Conservation (phyloP, 1,139 yeast genomes). For the Sugiyamaella castrensis region DNA sequence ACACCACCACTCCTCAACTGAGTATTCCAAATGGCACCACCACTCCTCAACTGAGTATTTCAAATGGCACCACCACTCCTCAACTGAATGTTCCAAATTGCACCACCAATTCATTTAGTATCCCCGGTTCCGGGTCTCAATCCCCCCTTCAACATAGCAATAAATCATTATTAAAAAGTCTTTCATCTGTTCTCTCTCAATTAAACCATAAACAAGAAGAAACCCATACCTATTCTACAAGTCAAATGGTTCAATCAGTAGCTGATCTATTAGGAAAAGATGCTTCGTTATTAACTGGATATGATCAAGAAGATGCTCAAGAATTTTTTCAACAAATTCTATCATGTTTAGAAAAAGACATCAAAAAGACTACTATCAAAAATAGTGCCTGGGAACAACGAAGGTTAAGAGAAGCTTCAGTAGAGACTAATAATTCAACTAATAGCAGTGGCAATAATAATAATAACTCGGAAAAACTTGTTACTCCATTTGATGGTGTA, state of each 20-base stretch:
- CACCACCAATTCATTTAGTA: no score
- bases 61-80: no score
- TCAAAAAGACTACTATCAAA: conserved; percentile 14
- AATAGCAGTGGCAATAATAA: neutral
- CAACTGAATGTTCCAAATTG: no score
- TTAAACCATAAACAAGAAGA: conserved; percentile 36
- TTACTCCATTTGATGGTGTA: conserved; percentile 89
- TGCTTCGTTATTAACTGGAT: conserved; percentile 74
- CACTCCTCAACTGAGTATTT: no score
- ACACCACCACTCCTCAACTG: no score
- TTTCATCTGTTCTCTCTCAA: conserved; percentile 29
- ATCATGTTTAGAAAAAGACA: conserved; percentile 67
- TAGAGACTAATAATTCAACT: conserved; percentile 16
- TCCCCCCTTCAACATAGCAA: no score
- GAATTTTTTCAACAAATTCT: conserved; percentile 84
- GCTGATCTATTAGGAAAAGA: conserved; percentile 80
- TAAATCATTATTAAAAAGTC: conserved; percentile 28
- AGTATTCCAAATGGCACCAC: no score
- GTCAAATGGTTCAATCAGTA: conserved; percentile 62
- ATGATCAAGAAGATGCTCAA: conserved; percentile 93
- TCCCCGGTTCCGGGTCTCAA: no score
- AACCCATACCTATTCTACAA: conserved; percentile 57
- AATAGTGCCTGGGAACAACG: conserved; percentile 9
- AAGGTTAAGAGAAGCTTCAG: conserved; percentile 9
- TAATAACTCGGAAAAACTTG: conserved; percentile 44